Percentiles rank a stretch among this genome's conserved stretches.
Evolutionary conservation across 371 early-diverging fungal species (phyloP).

Genomic region (Haplosporangium sp.): DNA sequence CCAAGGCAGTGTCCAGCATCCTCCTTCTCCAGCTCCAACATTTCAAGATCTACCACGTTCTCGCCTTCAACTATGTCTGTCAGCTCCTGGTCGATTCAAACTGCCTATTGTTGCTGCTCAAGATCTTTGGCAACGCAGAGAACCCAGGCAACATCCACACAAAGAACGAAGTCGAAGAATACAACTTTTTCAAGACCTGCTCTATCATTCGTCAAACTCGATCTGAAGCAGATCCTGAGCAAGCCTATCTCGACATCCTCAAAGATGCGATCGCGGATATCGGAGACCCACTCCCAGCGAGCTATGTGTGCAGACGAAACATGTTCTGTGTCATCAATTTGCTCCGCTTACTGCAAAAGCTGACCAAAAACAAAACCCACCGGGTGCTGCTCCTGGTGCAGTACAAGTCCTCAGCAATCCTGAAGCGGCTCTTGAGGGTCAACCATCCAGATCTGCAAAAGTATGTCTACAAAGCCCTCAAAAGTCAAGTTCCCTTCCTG

Average conservation of each 20-base stretch:
- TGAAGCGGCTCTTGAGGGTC: conserved; percentile 81
- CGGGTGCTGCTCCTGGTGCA: conserved; percentile 83
- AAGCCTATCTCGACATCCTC: conserved; percentile 19
- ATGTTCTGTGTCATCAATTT: conserved; percentile 82
- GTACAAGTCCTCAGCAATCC: conserved; percentile 84
- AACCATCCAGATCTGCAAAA: conserved; percentile 73
- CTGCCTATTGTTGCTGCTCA: conserved; percentile 81
- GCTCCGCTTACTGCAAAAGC: conserved; percentile 81
- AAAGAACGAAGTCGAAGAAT: conserved; percentile 70
- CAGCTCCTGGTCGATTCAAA: conserved; percentile 86
- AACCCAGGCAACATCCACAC: conserved; percentile 62
- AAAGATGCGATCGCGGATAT: conserved; percentile 21
- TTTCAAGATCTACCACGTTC: conserved; percentile 75
- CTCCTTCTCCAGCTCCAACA: conserved; percentile 75
- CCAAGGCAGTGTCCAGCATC: conserved; percentile 80
- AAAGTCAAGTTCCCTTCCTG: conserved; percentile 81
- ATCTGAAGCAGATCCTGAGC: conserved; percentile 14
- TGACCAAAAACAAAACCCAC: conserved; percentile 82
- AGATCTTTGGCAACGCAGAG: conserved; percentile 84
- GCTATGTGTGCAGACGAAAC: conserved; percentile 63
- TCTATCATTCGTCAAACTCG: conserved; percentile 23
- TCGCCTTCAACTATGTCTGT: conserved; percentile 82
- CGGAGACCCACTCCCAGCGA: conserved; percentile 48
- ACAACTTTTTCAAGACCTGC: conserved; percentile 56
- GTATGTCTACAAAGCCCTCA: conserved; percentile 83